Evolutionary conservation across 352 stramenopile species (phyloP), one percentile per base, ranked within the genome.

Genomic region (Thalassiosira livingstoniorum): DNA sequence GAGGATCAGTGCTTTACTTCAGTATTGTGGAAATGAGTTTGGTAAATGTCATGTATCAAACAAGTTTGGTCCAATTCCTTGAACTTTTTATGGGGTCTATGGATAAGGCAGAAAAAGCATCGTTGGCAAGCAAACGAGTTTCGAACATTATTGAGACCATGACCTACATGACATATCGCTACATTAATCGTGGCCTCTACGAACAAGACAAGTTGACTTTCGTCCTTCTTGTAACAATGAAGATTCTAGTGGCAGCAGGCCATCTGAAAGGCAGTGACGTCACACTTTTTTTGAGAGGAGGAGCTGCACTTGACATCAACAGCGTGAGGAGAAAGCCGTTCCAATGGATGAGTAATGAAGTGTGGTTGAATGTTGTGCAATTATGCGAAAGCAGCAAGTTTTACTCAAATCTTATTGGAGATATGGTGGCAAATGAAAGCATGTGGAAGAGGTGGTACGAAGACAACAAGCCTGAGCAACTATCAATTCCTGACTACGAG

Each of bases 21-120:
- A 98, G 96, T 2, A 98, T 99, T 72, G 97, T 99, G 29, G 97
- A 99, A 86, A 98, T 98, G 71, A 98, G 95, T 64, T 81, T 98
- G 55, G 97, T 99, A 55, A 99, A 99, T 87, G 97, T 96, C 75
- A 99, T 99, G 97, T 99, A 99, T 91, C 97, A 99, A 92, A 99
- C 97, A 37, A 99, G 96, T 10, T 86, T 99, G 43, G 97, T 97
- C 72, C 97, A 99, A 91, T 99, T 99, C 87, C 80, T 99, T 39
- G 93, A 96, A 68, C 85, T 99, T 27, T 99, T 99, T 80, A 98
- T 98, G 95, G 96, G 97, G 57, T 98, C 96, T 0, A 99, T 99
- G 96, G 97, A 99, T 61, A 92, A 98, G 37, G 96, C 97, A 1
- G 96, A 99, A 82, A 98, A 98, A 82, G 97, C 97, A 3, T 94